phyloP scores from a whole-genome alignment of 2,329 filamentous ascomycete species.

The Phyllosticta citriasiana region DNA sequence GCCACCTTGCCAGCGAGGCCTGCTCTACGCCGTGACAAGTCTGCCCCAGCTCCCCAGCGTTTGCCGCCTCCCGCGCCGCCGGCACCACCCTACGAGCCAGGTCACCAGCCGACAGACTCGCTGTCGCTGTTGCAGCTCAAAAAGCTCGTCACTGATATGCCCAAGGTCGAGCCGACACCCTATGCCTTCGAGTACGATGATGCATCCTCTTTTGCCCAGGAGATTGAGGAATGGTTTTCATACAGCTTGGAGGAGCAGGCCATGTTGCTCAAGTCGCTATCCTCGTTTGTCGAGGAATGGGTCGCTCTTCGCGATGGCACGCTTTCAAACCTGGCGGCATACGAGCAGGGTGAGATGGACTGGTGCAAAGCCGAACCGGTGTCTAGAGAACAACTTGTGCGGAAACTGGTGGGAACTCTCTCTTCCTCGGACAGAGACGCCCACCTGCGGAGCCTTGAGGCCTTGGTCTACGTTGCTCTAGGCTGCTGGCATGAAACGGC shows the following conservation, averaged over 20 bases:
- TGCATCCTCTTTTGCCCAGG: constrained; percentile 58
- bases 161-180: constrained; percentile 31
- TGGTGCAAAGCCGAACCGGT: constrained; percentile 59
- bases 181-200: constrained; percentile 68
- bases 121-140: constrained; percentile 39
- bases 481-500: constrained; percentile 43
- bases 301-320: constrained; percentile 31
- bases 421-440: constrained; percentile 15
- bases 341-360: constrained; percentile 37
- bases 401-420: constrained; percentile 28
- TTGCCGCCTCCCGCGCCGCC: constrained; percentile 34
- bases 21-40: constrained; percentile 30
- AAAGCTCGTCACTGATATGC: constrained; percentile 34
- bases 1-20: constrained; percentile 26
- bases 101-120: constrained; percentile 29
- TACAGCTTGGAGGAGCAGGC: constrained; percentile 81
- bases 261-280: constrained; percentile 64
- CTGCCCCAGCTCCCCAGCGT: constrained; percentile 30
- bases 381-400: constrained; percentile 48
- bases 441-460: constrained; percentile 30
- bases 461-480: constrained; percentile 37
- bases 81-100: constrained; percentile 20
- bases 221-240: constrained; percentile 95
- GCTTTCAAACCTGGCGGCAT: constrained; percentile 31
- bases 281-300: constrained; percentile 72